phyloP scores from a whole-genome alignment of 305 asterid species.

The Solanum hybrid region DNA sequence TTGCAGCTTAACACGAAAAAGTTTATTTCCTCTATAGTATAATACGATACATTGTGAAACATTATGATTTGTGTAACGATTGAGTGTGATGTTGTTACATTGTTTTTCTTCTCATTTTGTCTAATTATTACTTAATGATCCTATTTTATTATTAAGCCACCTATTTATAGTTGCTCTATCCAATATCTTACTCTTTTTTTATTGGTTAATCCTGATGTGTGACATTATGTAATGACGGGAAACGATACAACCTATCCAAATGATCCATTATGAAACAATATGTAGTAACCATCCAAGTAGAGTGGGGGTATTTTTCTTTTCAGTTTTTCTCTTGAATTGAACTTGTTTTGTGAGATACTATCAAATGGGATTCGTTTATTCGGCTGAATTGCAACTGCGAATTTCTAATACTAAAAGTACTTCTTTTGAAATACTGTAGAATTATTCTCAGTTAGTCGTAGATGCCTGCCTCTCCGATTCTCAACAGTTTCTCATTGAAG shows the following conservation, averaged over 20 bases:
- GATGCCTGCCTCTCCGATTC: not conserved
- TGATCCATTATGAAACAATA: not conserved
- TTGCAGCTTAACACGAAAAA: not conserved
- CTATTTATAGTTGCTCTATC: not conserved
- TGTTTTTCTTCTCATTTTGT: not conserved
- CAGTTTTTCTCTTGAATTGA: not conserved
- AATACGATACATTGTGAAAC: not conserved
- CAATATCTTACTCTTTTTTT: not conserved
- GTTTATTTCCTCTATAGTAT: not conserved
- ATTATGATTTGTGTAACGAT: not conserved
- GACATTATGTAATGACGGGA: not conserved
- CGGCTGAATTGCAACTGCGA: not conserved
- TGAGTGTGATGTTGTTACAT: not conserved
- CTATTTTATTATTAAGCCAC: not conserved
- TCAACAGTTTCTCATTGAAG: not conserved
- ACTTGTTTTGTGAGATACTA: not conserved
- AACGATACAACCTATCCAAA: no score
- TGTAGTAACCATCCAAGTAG: not conserved
- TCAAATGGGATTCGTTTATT: not conserved
- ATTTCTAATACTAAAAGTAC: not conserved
- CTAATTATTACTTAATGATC: no score
- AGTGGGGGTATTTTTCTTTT: not conserved
- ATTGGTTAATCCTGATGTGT: not conserved
- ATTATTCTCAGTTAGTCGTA: not conserved
- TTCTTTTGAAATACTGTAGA: not conserved